Evolutionary conservation across 257 asterid species (phyloP).

Genomic region (Nicotiana noctiflora): DNA sequence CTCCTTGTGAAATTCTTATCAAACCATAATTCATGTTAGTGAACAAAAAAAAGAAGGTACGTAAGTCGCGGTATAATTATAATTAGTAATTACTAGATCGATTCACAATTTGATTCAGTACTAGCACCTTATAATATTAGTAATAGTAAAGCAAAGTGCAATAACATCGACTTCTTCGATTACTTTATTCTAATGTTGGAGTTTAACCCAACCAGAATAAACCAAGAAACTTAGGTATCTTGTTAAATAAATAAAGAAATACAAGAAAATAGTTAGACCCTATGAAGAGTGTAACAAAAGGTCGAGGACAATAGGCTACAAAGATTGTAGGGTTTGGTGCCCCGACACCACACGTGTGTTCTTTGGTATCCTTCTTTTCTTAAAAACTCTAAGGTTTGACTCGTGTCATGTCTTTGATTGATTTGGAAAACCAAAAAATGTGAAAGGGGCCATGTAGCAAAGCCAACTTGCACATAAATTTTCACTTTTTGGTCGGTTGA

Average conservation of each 20-base stretch:
- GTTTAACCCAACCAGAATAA: not conserved
- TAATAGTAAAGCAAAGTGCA: not conserved
- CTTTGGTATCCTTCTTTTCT: not conserved
- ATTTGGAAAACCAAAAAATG: conserved; percentile 14
- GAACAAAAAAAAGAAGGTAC: not conserved
- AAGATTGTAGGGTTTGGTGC: conserved; percentile 10
- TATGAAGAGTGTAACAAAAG: not conserved
- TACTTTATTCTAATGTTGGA: not conserved
- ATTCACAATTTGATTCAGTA: not conserved
- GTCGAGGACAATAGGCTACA: not conserved
- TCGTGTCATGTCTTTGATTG: conserved; percentile 17
- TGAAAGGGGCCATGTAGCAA: conserved; percentile 4
- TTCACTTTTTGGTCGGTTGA: conserved; percentile 42
- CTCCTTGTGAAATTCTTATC: not conserved
- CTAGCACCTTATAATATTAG: not conserved
- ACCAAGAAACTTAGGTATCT: not conserved
- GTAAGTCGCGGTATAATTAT: too few relatives aligned
- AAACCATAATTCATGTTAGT: not conserved
- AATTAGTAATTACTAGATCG: not conserved
- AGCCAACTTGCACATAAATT: not conserved
- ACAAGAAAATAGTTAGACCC: not conserved
- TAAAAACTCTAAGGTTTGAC: not conserved
- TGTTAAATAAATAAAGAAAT: not conserved
- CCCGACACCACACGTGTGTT: conserved; percentile 46
- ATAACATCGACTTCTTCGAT: not conserved